Base-by-base conservation (phyloP, 2,329 filamentous ascomycete genomes). In the Cordyceps pruinosa region DNA sequence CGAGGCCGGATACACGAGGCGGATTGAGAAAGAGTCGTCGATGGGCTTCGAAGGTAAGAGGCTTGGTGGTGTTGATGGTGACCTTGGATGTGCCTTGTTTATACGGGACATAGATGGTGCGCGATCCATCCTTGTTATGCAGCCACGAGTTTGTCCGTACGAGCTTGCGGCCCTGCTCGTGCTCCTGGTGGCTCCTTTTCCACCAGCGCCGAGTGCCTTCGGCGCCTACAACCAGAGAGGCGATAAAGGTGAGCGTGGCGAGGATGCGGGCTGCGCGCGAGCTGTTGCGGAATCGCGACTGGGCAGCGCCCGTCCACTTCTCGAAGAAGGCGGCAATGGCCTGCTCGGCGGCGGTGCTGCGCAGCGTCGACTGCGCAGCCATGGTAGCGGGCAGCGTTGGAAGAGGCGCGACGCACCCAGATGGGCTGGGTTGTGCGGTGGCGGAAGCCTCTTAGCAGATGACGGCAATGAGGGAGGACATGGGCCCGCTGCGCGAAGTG, bases 31-130 rank as follows among this genome's bases (percentile, higher is more conserved):
- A 99, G 30, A 99, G 79, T 26, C 95, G 82, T 30, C 94, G 84
- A 73, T 99, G 94, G 6, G 94, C 95, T 77, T 99, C 93, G 69
- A 97, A 99, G 0, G 94, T 99, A 35, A 93, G 88, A 21, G 86
- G 84, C 69, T 97, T 97, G 28, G 92, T 99, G 6, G 88, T 87
- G 68, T 90, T 80, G 61, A 99, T 97, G 58, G 88, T 87, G 48
- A 99, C 93, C 71, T 95, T 96, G 63, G 91, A 88, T 2, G 91
- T 96, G 55, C 85, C 80, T 63, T 91, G 83, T 71, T 90, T 90
- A 72, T 96, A 94, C 2, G 93, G 92, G 28, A 99, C 94, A 68
- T 94, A 97, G 58, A 99, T 94, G 15, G 91, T 96, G 56, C 94
- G 82, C 49, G 90, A 93, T 50, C 94, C 94, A 77, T 97, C 94